Evolutionary conservation across 2,329 filamentous ascomycete genomes (phyloP).

Genomic region (Colletotrichum orchidophilum): DNA sequence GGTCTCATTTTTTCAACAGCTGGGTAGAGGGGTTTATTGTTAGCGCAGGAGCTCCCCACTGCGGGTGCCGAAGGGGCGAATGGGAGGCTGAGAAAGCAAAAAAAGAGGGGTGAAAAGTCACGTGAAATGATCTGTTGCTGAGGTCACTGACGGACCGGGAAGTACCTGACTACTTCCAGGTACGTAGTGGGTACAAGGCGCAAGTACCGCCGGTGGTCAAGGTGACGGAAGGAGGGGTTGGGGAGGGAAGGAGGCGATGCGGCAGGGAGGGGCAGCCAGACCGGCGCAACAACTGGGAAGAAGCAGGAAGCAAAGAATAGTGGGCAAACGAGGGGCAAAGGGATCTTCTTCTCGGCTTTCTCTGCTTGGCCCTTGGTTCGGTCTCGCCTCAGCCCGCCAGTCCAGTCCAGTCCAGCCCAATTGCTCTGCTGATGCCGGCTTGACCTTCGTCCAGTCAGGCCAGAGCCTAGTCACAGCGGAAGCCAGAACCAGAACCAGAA

Average conservation of each 20-base stretch:
- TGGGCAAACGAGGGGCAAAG: constrained; percentile 7
- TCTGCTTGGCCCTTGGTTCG: constrained; percentile 1
- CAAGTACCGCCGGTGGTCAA: neutral
- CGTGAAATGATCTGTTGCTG: constrained; percentile 32
- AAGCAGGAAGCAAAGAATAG: constrained; percentile 45
- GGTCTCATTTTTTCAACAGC: constrained; percentile 38
- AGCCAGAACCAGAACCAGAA: neutral
- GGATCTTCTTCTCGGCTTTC: constrained; percentile 3
- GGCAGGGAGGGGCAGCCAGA: neutral
- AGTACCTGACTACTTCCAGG: constrained; percentile 16
- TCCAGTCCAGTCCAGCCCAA: neutral
- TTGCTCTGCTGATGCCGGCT: neutral
- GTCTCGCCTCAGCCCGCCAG: constrained; percentile 2
- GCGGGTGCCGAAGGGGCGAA: constrained; percentile 24
- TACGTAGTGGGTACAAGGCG: neutral
- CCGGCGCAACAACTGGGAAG: constrained; percentile 2
- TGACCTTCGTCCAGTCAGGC: neutral
- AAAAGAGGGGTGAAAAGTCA: constrained; percentile 23
- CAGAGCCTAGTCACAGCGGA: too few species aligned
- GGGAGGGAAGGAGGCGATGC: neutral
- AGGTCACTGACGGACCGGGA: constrained; percentile 23
- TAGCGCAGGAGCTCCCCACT: constrained; percentile 35
- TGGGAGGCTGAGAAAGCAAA: neutral
- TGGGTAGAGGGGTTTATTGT: constrained; percentile 36
- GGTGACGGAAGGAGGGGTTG: constrained; percentile 8